Evolutionary conservation across 1,284 basidiomycete species (phyloP), one percentile per base, ranked within the genome.

Genomic region (Malassezia caprae): DNA sequence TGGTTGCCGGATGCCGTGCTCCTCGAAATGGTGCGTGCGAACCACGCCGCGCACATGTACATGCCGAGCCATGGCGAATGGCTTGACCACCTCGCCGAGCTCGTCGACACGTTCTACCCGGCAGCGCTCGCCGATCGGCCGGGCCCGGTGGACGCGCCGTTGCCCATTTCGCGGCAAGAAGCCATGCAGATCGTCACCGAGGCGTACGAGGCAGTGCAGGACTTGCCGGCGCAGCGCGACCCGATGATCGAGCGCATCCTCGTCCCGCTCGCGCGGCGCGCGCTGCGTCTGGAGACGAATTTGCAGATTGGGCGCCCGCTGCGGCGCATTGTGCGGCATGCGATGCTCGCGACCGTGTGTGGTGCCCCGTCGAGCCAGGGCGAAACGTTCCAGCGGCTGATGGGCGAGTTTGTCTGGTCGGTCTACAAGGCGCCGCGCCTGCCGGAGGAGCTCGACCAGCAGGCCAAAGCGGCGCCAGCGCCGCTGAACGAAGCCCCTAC

Each of bases 161-260:
- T 57, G 8, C 51, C 59, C 11, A 27, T 43, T 3, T 59, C 69
- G n/a, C 59, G 69, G n/a, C 47, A 52, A 24, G 56, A 64, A 19
- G 59, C 69, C 3, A 62, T 62, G 6, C 49, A 56, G 21, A 62
- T 74, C n/a, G 41, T 72, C 26, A 61, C 65, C 21, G 59, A 70
- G 39, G 68, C 68, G 35, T 74, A 71, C 56, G 59, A 64, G 27
- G 60, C 61, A 3, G 68, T 74, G 7, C 63, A 68, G 44, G 68
- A 72, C 47, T 48, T 72, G 24, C 65, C 65, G 1, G 40, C 48
- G n/a, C 57, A 67, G 46, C 61, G 69, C 26, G 52, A 65, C 32
- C 51, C 58, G 10, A 58, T 74, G 47, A 59, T 72, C 55, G 59
- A 58, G 15, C 60, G 65, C 13, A 45, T 74, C 30, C 54, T 73